These are phyloP conservation scores for Vigna unguiculata DNA, from an alignment of 306 rosid species.

Conservation along the genomic window DNA sequence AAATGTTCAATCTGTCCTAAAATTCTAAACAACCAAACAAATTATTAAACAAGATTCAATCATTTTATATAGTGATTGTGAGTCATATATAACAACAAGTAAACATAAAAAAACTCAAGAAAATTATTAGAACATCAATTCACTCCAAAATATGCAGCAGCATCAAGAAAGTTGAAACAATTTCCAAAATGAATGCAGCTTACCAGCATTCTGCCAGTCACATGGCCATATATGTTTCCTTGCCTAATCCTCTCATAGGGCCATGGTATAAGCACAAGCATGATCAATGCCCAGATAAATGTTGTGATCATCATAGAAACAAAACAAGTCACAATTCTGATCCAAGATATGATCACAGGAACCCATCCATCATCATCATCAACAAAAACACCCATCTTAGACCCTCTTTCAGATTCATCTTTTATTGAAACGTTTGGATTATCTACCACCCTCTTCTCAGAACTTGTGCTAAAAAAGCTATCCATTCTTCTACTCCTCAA, in stretches of 20 bases:
- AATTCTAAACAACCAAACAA: not conserved
- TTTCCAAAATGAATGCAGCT: slow-evolving; percentile 13
- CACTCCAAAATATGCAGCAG: not conserved
- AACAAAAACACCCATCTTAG: slow-evolving; percentile 9
- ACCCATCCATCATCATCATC: slow-evolving; percentile 65
- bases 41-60: not conserved
- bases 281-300: slow-evolving; percentile 60
- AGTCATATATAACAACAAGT: slow-evolving; percentile 1
- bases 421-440: slow-evolving; percentile 43
- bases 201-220: slow-evolving; percentile 74
- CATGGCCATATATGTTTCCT: slow-evolving; percentile 73
- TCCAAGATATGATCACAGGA: slow-evolving; percentile 52
- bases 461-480: slow-evolving; percentile 55
- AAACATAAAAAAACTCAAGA: not conserved
- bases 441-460: slow-evolving; percentile 46
- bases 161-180: not conserved
- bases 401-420: slow-evolving; percentile 40
- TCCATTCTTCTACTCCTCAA: slow-evolving; percentile 60
- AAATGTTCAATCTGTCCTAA: not conserved
- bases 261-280: slow-evolving; percentile 70
- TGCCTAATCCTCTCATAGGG: slow-evolving; percentile 66
- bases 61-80: not conserved
- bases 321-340: slow-evolving; percentile 61
- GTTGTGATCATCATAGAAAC: slow-evolving; percentile 65
- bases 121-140: not conserved